Base-by-base conservation (phyloP, 2,329 filamentous ascomycete species). In the Fusarium goolgardi region DNA sequence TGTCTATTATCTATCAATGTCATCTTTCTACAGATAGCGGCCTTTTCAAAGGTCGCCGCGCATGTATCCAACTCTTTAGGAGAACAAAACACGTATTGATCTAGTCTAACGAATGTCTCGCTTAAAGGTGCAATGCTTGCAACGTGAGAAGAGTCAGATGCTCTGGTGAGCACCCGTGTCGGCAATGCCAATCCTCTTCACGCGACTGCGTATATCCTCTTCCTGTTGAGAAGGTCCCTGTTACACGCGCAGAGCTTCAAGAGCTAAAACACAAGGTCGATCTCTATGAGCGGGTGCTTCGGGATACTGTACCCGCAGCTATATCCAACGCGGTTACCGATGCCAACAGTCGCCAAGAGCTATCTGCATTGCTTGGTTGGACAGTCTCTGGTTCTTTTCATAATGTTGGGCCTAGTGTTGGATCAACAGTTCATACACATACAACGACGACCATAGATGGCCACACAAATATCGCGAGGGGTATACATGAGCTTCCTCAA, bases 91-190 rank as follows among this genome's bases (percentile, higher is more conserved):
- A 45, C 43, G 27, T 31, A 35, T 27, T 39, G 41, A 18, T 55
- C 35, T 52, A 32, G 32, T 69, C 68, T 71, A 63, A 59, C 55
- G 40, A 25, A 39, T 57, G 12, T 34, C 15, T 65, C 31, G 49
- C 50, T 47, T 39, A 39, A 56, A 85, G 83, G 59, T 85, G 84
- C 77, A 85, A 86, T 70, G 81, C 76, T 72, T 86, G 84, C 76
- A 86, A 86, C 75, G 72, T 84, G 45, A 81, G 83, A 44, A 80
- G 84, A 59, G 82, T 84, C 72, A 85, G 83, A 67, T 86, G 84
- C 74, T 84, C 82, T 15, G 84, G 84, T 45, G 79, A 83, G 6
- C 74, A 71, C n/a, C 84, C 84, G 0, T 86, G 84, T 70, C 71
- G 73, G 40, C 81, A 84, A 65, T 86, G 84, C 69, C 69, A 72